Percentiles rank a stretch among this genome's conserved stretches.
phyloP scores from a whole-genome alignment of 352 stramenopile species.

The Globisporangium viniferum region DNA sequence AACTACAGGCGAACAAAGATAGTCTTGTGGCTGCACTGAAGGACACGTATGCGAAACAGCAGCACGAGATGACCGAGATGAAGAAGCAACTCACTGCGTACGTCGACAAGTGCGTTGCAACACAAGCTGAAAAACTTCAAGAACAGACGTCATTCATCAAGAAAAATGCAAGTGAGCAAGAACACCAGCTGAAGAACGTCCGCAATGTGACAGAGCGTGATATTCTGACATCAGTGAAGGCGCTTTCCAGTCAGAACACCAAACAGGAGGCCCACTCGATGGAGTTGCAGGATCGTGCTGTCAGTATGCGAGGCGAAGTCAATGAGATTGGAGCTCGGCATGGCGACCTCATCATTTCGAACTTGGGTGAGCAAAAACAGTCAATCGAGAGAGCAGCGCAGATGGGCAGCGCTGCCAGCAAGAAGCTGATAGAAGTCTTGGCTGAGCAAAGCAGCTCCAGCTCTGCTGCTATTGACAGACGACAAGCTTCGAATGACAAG shows the following conservation, averaged over 20 bases:
- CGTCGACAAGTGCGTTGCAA: constrained; percentile 43
- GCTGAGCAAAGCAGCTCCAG: constrained; percentile 23
- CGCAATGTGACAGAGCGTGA: constrained; percentile 35
- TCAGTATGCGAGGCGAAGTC: constrained; percentile 23
- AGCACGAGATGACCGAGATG: constrained; percentile 39
- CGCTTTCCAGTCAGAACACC: constrained; percentile 25
- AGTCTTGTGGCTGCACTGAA: constrained; percentile 29
- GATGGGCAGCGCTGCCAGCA: constrained; percentile 1
- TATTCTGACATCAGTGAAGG: constrained; percentile 33
- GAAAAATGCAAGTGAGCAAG: constrained; percentile 28
- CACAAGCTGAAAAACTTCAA: constrained; percentile 33
- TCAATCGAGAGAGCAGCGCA: constrained; percentile 6
- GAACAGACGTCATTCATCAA: constrained; percentile 48
- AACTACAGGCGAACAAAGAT: constrained; percentile 36
- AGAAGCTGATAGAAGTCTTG: constrained; percentile 20
- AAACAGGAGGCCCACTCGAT: constrained; percentile 29
- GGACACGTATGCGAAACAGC: constrained; percentile 31
- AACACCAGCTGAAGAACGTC: constrained; percentile 33
- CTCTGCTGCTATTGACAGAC: constrained; percentile 15
- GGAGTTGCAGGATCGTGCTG: constrained; percentile 27
- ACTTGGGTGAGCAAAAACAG: constrained; percentile 18
- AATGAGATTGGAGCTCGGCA: constrained; percentile 19
- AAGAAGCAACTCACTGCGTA: constrained; percentile 43
- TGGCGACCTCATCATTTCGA: constrained; percentile 23
- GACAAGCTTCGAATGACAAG: constrained; percentile 18